Evolutionary conservation across 257 asterid species (phyloP).

Genomic region (Schizonepeta tenuifolia): DNA sequence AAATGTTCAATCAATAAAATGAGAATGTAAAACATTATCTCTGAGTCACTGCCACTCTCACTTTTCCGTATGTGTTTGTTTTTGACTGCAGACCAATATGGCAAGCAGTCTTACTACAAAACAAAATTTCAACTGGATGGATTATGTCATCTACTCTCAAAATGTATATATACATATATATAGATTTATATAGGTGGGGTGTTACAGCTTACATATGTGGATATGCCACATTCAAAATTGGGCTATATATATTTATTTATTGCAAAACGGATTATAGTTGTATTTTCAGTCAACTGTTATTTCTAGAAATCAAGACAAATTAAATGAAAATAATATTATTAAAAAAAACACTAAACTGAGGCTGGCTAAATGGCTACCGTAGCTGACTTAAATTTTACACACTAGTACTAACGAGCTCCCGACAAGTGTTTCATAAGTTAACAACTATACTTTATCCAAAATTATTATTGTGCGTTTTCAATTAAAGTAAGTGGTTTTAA

Average conservation of each 20-base stretch:
- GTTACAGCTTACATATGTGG: not conserved
- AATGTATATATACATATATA: no score
- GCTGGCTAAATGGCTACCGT: not conserved
- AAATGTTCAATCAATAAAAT: not conserved
- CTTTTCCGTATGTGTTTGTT: conserved; percentile 15
- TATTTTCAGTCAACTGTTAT: not conserved
- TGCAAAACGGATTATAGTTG: not conserved
- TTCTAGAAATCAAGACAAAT: not conserved
- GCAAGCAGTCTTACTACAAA: not conserved
- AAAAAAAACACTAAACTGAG: not conserved
- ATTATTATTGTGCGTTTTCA: no score
- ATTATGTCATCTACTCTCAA: not conserved
- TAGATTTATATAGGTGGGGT: not conserved
- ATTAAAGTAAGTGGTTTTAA: no score
- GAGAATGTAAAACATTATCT: conserved; percentile 19
- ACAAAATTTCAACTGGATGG: conserved; percentile 10
- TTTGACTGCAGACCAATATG: conserved; percentile 5
- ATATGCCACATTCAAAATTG: not conserved
- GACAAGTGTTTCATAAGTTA: not conserved
- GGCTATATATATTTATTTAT: not conserved
- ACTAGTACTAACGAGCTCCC: not conserved
- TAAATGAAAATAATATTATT: not conserved
- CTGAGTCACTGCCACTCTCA: conserved; percentile 31
- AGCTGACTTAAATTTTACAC: not conserved
- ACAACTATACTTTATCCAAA: no score